Evolutionary conservation across 805 yeast species (phyloP).

Genomic region (Starmerella ratchasimensis): DNA sequence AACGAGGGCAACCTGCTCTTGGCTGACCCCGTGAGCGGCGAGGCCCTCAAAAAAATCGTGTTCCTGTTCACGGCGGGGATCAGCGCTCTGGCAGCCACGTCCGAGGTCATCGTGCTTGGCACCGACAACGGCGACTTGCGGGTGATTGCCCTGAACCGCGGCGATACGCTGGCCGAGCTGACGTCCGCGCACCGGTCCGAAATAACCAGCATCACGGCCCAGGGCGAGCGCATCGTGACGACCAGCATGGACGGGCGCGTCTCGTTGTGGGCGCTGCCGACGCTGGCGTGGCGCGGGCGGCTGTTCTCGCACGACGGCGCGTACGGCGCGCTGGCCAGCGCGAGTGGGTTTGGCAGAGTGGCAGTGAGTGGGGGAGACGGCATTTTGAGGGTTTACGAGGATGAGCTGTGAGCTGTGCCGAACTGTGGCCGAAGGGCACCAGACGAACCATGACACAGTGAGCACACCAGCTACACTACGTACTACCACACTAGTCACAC

Average conservation of each 20-base stretch:
- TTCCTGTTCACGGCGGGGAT: constrained; percentile 7
- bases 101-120: constrained; percentile 14
- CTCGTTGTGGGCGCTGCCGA: constrained; percentile 20
- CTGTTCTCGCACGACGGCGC: constrained; percentile 20
- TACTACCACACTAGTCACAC: too few species aligned
- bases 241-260: constrained; percentile 23
- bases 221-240: constrained; percentile 8
- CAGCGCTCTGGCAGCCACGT: constrained; percentile 7
- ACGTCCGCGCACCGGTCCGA: constrained; percentile 19
- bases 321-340: constrained; percentile 17
- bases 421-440: too few species aligned
- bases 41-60: constrained; percentile 14
- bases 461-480: too few species aligned
- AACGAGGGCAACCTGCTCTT: constrained; percentile 11
- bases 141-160: constrained; percentile 14
- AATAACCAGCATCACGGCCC: constrained; percentile 10
- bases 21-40: constrained; percentile 18
- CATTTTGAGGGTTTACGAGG: constrained; percentile 17
- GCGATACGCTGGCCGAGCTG: constrained; percentile 17
- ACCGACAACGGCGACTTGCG: constrained; percentile 18
- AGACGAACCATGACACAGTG: too few species aligned
- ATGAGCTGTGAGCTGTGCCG: neutral
- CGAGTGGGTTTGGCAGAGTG: constrained; percentile 1
- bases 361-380: constrained; percentile 21
- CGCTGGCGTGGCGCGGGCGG: constrained; percentile 20